Conservation (phyloP, 2,329 filamentous ascomycete genomes). For the Aulographum hederae region DNA sequence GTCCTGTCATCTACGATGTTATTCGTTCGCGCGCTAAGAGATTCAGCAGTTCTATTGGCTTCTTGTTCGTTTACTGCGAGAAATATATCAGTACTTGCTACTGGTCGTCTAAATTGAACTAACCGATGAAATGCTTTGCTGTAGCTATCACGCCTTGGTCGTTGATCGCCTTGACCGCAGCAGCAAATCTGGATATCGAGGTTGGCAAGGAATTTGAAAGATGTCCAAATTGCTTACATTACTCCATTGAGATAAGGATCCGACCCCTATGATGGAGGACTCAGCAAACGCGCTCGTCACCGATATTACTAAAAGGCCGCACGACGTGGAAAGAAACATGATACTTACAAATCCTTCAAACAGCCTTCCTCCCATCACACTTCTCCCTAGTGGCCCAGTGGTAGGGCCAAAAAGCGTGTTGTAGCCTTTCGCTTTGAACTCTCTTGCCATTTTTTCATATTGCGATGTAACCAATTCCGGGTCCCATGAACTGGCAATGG, state of each 20-base stretch:
- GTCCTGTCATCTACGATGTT: slow-evolving; percentile 35
- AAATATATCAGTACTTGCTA: too few species aligned
- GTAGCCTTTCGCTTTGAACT: slow-evolving; percentile 18
- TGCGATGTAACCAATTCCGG: neutral
- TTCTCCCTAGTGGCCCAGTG: neutral
- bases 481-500: neutral
- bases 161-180: neutral
- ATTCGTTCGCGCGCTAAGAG: neutral
- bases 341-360: neutral
- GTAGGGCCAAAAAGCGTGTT: slow-evolving; percentile 5
- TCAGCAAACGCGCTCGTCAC: too few species aligned
- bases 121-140: too few species aligned
- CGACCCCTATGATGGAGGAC: too few species aligned
- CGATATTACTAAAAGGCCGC: neutral
- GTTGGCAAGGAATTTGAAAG: too few species aligned
- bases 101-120: too few species aligned
- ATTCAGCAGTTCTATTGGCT: neutral
- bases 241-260: too few species aligned
- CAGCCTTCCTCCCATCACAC: neutral
- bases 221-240: too few species aligned
- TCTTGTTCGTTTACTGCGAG: too few species aligned
- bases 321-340: too few species aligned
- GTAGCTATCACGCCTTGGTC: too few species aligned
- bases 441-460: slow-evolving; percentile 27
- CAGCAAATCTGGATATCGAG: too few species aligned